Evolutionary conservation across 2,329 filamentous ascomycete genomes (phyloP), one percentile per base, ranked within the genome.

Genomic region (Shiraia sp.): DNA sequence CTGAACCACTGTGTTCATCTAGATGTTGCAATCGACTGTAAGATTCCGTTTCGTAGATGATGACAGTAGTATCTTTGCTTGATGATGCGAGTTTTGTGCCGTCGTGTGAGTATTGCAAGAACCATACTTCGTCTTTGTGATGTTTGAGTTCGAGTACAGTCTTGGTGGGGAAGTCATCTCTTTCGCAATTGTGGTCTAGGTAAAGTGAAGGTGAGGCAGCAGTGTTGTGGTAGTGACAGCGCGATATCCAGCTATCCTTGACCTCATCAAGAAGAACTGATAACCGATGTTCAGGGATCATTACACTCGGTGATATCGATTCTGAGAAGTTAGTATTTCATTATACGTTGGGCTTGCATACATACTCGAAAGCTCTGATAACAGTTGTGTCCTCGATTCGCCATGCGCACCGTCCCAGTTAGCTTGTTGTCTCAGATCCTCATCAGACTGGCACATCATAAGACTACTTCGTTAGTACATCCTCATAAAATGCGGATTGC

Each of bases 271-370:
- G 75, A 12, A 99, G 75, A 24, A 84, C 79, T 2, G 90, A 89
- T 31, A 99, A 76, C 6, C 93, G 85, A 66, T 93, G 88, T 62
- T 96, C 89, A 1, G 93, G 93, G 40, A 99, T 87, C 91, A 99
- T 97, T 31, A 96, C 88, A 3, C 90, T 93, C 0, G 93, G 92
- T 1, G 93, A 96, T 66, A 99, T 95, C 42, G 83, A 96, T 75
- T 80, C 88, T 92, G n/a, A n/a, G n/a, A n/a, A n/a, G n/a, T n/a
- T n/a, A n/a, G n/a, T n/a, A n/a, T n/a, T n/a, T n/a, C n/a, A n/a
- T n/a, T n/a, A n/a, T n/a, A n/a, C n/a, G n/a, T n/a, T n/a, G n/a
- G n/a, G n/a, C n/a, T n/a, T n/a, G n/a, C n/a, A n/a, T 10, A 72
- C 82, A 71, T 75, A 93, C 88, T 89, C 16, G 91, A 96, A 24